These are phyloP conservation scores for Orbilia ellipsospora DNA, from an alignment of 2,329 filamentous ascomycete genomes.

Conservation along the genomic window DNA sequence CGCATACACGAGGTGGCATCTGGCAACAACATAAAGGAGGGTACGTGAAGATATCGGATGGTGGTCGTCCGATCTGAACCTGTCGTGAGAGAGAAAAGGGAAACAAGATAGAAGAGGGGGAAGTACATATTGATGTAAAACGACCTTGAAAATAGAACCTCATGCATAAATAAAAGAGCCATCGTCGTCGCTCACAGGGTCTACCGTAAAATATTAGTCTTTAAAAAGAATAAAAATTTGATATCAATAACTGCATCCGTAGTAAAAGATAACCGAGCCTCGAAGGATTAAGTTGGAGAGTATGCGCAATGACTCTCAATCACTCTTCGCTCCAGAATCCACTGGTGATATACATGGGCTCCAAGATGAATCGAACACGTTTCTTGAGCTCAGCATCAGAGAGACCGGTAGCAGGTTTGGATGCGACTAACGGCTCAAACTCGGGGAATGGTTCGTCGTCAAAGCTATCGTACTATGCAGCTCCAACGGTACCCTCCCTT, in stretches of 20 bases:
- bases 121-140: neutral
- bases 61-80: neutral
- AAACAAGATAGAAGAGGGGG: neutral
- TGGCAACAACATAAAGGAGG: neutral
- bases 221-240: neutral
- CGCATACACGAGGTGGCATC: neutral
- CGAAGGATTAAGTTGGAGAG: neutral
- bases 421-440: conserved; percentile 23
- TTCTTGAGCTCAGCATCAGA: neutral
- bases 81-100: too few relatives aligned
- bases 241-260: neutral
- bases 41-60: neutral
- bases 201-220: neutral
- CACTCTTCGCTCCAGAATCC: neutral
- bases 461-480: conserved; percentile 29
- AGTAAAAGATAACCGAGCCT: neutral
- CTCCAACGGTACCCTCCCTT: conserved; percentile 49
- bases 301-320: too few relatives aligned
- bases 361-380: conserved; percentile 13
- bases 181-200: neutral
- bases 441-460: conserved; percentile 11
- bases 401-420: neutral
- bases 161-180: neutral
- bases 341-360: neutral
- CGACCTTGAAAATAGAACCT: neutral